Evolutionary conservation across 768 basidiomycete species (phyloP), one percentile per base, ranked within the genome.

Genomic region (Lactarius deliciosus): DNA sequence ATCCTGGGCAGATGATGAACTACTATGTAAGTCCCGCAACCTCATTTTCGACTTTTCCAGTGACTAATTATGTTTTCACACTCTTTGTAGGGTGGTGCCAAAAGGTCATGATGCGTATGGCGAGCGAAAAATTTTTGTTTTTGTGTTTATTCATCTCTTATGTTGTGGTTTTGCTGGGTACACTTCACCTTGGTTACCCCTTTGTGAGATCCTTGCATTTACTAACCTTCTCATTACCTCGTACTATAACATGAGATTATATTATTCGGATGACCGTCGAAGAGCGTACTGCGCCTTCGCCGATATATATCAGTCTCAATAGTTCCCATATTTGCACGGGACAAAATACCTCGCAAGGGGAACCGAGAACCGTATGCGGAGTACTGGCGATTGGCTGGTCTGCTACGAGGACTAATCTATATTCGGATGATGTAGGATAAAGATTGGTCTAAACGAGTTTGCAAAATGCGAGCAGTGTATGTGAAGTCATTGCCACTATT

Each of bases 1-100:
- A 78, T 57, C 88, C 86, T 70, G 86, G 87, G 70, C 86, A 89
- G 71, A 75, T 90, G 54, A 88, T 91, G 86, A 83, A 85, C 20
- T 90, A 85, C 72, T 78, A 88, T 69, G 89, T 90, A 66, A 77
- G 85, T 75, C 6, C 47, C 38, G 5, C 55, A n/a, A 13, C 40
- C 3, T 38, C 13, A 16, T 32, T 11, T 30, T 32, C 18, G 56
- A 22, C 56, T n/a, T 30, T 34, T 56, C 18, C n/a, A 34, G 30
- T 32, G 16, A 34, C 13, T 2, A 34, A 18, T 20, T 18, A 7
- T 55, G 3, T 5, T 16, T 25, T 8, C 6, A 22, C 9, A 22
- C 9, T 22, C 22, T 1, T 2, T 28, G 32, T 36, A 68, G 66
- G 58, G 53, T 22, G 62, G 62, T n/a, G 28, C 41, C 16, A 68